Conservation (phyloP, 2,329 filamentous ascomycete genomes). For the Sporothrix humicola region DNA sequence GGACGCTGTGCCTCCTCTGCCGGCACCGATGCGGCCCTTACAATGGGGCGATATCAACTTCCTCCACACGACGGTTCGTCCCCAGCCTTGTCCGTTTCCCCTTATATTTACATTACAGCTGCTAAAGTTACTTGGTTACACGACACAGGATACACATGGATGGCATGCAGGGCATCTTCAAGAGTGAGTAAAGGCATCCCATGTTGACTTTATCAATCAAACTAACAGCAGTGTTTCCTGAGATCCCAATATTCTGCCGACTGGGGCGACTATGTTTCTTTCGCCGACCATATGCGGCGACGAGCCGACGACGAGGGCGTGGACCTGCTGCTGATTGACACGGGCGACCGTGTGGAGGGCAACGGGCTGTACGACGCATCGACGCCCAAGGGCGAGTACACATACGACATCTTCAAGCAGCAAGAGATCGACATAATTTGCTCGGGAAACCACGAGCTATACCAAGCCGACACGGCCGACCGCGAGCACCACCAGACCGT, state of each 20-base stretch:
- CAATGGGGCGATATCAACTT: constrained; percentile 96
- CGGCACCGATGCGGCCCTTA: constrained; percentile 81
- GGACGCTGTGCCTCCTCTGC: constrained; percentile 75
- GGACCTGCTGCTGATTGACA: constrained; percentile 93
- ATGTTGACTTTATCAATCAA: neutral
- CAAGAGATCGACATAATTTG: constrained; percentile 84
- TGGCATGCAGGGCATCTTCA: constrained; percentile 94
- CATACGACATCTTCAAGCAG: constrained; percentile 83
- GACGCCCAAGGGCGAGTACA: constrained; percentile 83
- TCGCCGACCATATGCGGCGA: constrained; percentile 79
- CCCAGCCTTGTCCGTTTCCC: neutral
- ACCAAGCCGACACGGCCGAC: constrained; percentile 77
- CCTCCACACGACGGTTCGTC: constrained; percentile 77
- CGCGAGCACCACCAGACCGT: constrained; percentile 81
- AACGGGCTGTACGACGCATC: constrained; percentile 95
- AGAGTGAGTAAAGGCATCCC: constrained; percentile 63
- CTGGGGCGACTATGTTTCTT: constrained; percentile 98
- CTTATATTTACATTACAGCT: neutral
- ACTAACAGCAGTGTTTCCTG: neutral
- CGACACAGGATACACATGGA: constrained; percentile 75
- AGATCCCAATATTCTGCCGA: constrained; percentile 91
- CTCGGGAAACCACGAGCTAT: constrained; percentile 94
- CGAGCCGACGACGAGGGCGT: constrained; percentile 77
- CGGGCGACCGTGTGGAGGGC: constrained; percentile 88
- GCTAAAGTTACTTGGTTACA: neutral